Evolutionary conservation across 768 basidiomycete genomes (phyloP).

Genomic region (Suillus hirtellus): DNA sequence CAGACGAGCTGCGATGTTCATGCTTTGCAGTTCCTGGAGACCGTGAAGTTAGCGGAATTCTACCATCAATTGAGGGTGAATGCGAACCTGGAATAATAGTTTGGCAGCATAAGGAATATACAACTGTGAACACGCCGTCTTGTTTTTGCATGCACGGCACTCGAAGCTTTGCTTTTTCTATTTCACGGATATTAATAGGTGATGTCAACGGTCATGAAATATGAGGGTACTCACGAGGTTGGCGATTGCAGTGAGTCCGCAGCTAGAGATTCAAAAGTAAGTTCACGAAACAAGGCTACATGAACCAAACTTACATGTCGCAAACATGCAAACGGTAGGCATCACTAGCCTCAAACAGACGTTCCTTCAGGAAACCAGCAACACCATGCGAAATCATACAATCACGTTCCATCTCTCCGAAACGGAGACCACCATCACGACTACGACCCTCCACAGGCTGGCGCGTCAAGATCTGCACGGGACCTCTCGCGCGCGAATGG

Average conservation of each 20-base stretch:
- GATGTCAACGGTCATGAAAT: background rate
- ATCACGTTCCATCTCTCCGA: slow-evolving; percentile 99
- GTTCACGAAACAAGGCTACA: background rate
- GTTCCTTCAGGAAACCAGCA: slow-evolving; percentile 96
- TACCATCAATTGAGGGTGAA: background rate
- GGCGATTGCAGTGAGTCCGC: slow-evolving; percentile 95
- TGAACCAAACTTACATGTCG: slow-evolving; percentile 68
- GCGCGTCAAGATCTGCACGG: slow-evolving; percentile 94
- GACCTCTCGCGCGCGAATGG: slow-evolving; percentile 95
- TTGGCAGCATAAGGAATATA: slow-evolving; percentile 98
- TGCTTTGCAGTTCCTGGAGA: slow-evolving; percentile 83
- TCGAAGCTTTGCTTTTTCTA: slow-evolving; percentile 99
- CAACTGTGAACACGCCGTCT: slow-evolving; percentile 88
- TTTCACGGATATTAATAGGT: slow-evolving; percentile 13
- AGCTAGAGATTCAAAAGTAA: slow-evolving; percentile 47
- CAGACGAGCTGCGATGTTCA: slow-evolving; percentile 89
- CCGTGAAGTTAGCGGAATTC: slow-evolving; percentile 7
- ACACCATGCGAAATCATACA: slow-evolving; percentile 99
- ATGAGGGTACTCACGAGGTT: slow-evolving; percentile 68
- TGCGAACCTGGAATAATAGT: slow-evolving; percentile 84
- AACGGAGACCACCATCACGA: slow-evolving; percentile 97
- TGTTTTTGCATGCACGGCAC: slow-evolving; percentile 97
- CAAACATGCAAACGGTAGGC: slow-evolving; percentile 95
- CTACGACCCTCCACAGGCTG: slow-evolving; percentile 99
- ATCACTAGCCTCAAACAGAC: slow-evolving; percentile 90